phyloP scores from a whole-genome alignment of 2,329 filamentous ascomycete species.

The Hymenoscyphus salicellus region DNA sequence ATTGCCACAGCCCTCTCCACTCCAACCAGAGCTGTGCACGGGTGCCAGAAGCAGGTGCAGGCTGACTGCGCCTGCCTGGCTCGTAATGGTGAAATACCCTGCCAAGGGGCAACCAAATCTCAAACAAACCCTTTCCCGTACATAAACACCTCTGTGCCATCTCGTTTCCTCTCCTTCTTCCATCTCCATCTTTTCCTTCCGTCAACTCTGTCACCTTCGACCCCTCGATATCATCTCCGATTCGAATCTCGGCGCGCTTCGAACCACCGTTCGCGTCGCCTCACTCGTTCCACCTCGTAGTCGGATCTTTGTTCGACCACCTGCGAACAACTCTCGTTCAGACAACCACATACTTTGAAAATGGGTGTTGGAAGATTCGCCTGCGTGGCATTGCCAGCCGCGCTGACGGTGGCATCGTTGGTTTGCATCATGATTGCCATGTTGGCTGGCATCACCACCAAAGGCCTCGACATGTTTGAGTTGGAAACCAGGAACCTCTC shows the following conservation, averaged over 20 bases:
- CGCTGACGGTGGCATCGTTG: constrained; percentile 73
- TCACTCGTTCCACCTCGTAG: background rate
- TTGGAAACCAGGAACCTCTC: constrained; percentile 60
- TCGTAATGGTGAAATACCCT: background rate
- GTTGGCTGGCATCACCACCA: constrained; percentile 55
- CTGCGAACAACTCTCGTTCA: constrained; percentile 1
- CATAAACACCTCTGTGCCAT: constrained; percentile 1
- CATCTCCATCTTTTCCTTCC: background rate
- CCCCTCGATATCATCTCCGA: background rate
- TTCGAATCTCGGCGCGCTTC: background rate
- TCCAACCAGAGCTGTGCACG: background rate
- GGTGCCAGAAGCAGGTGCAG: background rate
- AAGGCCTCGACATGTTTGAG: constrained; percentile 56
- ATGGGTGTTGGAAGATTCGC: constrained; percentile 76
- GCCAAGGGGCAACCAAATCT: background rate
- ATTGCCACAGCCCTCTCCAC: background rate
- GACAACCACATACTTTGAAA: constrained; percentile 24
- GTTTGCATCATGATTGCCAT: constrained; percentile 62
- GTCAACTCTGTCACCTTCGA: background rate
- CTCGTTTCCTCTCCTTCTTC: background rate
- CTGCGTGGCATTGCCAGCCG: constrained; percentile 85
- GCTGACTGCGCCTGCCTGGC: constrained; percentile 1
- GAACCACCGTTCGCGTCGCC: background rate
- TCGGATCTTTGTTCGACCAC: background rate
- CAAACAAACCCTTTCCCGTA: background rate